phyloP scores from a whole-genome alignment of 2,329 filamentous ascomycete genomes.

The Blumeria graminis region DNA sequence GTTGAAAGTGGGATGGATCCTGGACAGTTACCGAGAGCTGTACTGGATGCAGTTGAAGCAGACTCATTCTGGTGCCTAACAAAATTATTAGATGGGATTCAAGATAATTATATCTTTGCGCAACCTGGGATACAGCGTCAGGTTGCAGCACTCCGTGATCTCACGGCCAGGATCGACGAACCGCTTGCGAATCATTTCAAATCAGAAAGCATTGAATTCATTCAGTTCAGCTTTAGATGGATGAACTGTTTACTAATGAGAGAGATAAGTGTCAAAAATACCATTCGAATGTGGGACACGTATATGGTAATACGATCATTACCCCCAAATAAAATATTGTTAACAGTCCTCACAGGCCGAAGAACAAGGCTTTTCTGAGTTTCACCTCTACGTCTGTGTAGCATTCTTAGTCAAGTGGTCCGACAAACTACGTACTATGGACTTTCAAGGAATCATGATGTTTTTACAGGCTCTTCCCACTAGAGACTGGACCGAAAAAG shows the following conservation, averaged over 20 bases:
- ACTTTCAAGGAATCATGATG: conserved; percentile 98
- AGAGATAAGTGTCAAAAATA: conserved; percentile 88
- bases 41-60: conserved; percentile 88
- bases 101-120: conserved; percentile 96
- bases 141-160: conserved; percentile 65
- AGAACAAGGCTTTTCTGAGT: conserved; percentile 94
- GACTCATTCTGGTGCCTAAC: conserved; percentile 98
- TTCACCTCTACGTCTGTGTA: conserved; percentile 94
- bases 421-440: conserved; percentile 82
- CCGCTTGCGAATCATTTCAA: conserved; percentile 72
- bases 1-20: conserved; percentile 93
- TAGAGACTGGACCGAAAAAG: conserved; percentile 87
- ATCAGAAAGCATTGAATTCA: conserved; percentile 83
- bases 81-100: conserved; percentile 92
- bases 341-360: conserved; percentile 42
- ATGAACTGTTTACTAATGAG: conserved; percentile 99
- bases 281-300: conserved; percentile 98
- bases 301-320: conserved; percentile 44
- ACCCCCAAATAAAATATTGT: too few relatives aligned
- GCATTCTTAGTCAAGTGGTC: conserved; percentile 98
- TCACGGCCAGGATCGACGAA: conserved; percentile 74
- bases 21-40: conserved; percentile 69
- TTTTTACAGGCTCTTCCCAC: conserved; percentile 89
- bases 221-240: conserved; percentile 97
- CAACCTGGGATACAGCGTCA: conserved; percentile 93